Evolutionary conservation across 306 rosid species (phyloP).

Genomic region (Cucurbita pepo): DNA sequence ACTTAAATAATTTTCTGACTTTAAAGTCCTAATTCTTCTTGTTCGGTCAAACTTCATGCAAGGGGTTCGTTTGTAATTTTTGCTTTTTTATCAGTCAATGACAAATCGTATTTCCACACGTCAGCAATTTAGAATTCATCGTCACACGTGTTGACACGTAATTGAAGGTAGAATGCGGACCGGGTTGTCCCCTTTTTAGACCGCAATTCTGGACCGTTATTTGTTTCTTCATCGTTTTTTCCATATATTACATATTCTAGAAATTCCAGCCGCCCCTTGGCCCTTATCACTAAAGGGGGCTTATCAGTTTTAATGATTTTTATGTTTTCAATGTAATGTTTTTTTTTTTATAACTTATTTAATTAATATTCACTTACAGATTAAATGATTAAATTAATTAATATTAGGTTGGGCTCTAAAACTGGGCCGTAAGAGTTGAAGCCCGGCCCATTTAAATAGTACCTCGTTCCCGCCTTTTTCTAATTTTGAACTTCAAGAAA

Average conservation of each 20-base stretch:
- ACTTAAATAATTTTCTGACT: not conserved
- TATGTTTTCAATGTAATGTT: too few species aligned
- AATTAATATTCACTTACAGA: not conserved
- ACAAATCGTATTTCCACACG: not conserved
- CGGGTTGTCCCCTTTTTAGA: not conserved
- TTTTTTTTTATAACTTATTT: not conserved
- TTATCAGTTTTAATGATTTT: not conserved
- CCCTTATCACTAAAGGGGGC: not conserved
- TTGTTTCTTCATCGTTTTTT: not conserved
- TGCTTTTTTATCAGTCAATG: not conserved
- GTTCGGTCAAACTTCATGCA: not conserved
- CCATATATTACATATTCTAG: not conserved
- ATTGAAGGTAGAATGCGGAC: not conserved
- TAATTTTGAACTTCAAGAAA: not conserved
- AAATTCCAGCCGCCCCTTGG: not conserved
- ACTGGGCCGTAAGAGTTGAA: not conserved
- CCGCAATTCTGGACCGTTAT: not conserved
- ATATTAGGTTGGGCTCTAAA: not conserved
- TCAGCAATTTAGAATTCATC: not conserved
- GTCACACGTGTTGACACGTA: not conserved
- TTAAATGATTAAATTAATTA: not conserved
- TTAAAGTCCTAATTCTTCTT: not conserved
- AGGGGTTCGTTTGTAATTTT: not conserved
- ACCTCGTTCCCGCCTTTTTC: conserved; percentile 1
- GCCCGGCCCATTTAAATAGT: not conserved